Percentiles rank a stretch among this genome's conserved stretches.
phyloP scores from a whole-genome alignment of 1,139 yeast genomes.

The Pichia sp. region DNA sequence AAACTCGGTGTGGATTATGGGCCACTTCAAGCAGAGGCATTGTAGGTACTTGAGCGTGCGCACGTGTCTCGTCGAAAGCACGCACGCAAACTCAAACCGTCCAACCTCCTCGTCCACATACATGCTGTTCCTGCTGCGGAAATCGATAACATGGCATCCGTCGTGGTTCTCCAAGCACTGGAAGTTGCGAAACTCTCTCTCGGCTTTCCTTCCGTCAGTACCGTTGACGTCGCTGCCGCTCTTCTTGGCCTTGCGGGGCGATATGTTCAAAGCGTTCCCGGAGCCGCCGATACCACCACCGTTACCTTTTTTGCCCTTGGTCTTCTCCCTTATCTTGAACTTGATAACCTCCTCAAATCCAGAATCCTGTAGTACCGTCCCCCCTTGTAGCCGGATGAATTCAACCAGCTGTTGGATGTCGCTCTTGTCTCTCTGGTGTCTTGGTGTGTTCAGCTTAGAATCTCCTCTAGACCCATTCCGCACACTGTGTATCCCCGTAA shows the following conservation, averaged over 20 bases:
- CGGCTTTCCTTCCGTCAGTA: not conserved
- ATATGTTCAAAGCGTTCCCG: not conserved
- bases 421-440: conserved; percentile 13
- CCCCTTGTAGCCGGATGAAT: conserved; percentile 16
- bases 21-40: conserved; percentile 87
- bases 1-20: conserved; percentile 61
- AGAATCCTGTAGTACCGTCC: conserved; percentile 11
- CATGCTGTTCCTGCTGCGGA: conserved; percentile 23
- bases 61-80: conserved; percentile 53
- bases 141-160: conserved; percentile 48
- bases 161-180: conserved; percentile 37
- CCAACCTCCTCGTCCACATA: conserved; percentile 1
- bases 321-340: conserved; percentile 2
- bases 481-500: conserved; percentile 13
- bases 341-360: conserved; percentile 15
- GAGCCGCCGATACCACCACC: not conserved
- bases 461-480: conserved; percentile 3
- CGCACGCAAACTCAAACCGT: conserved; percentile 54
- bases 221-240: conserved; percentile 27
- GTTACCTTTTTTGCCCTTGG: not conserved
- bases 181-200: conserved; percentile 6
- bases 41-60: conserved; percentile 80
- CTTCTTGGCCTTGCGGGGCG: conserved; percentile 41
- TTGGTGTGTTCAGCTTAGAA: conserved; percentile 13
- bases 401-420: conserved; percentile 5